Conservation (phyloP, 2,329 filamentous ascomycete species). For the Paracorniculantispora psalliotae region DNA sequence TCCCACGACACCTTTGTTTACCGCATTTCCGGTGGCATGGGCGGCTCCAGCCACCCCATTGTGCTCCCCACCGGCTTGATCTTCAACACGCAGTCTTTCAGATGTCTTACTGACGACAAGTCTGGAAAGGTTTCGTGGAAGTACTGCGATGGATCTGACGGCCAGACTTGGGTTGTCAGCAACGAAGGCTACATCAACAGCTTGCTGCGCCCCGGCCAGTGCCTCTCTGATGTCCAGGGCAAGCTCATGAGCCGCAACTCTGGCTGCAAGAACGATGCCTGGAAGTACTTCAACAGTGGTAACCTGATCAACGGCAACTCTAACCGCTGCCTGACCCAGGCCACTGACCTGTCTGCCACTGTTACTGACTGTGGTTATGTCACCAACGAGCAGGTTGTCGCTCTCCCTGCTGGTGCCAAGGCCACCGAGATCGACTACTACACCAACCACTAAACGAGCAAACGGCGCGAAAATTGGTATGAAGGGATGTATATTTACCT, state of each 20-base stretch:
- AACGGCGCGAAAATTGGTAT: neutral
- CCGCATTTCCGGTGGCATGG: constrained; percentile 31
- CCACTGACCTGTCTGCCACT: constrained; percentile 20
- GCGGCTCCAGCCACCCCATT: constrained; percentile 20
- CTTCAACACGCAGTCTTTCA: constrained; percentile 42
- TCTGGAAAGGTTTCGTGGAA: constrained; percentile 27
- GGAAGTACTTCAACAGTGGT: constrained; percentile 40
- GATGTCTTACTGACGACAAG: constrained; percentile 34
- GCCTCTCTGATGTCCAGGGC: constrained; percentile 25
- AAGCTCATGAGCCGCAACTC: constrained; percentile 14
- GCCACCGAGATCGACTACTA: constrained; percentile 11
- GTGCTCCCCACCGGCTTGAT: constrained; percentile 41
- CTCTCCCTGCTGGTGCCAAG: constrained; percentile 35
- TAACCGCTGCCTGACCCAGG: constrained; percentile 36
- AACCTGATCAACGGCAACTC: constrained; percentile 34
- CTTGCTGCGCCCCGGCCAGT: constrained; percentile 29
- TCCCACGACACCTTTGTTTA: constrained; percentile 38
- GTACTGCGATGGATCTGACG: constrained; percentile 32
- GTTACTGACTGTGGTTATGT: constrained; percentile 31
- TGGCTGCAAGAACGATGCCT: constrained; percentile 28
- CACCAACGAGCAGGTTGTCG: constrained; percentile 41
- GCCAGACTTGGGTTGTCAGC: constrained; percentile 38
- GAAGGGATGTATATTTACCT: neutral
- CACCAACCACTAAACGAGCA: neutral
- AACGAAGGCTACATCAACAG: constrained; percentile 32